A percentile compares a stretch with the other conserved stretches of the same genome.
Conservation (phyloP, 495 filamentous ascomycete genomes). For the Aspergillus carlsbadensis region DNA sequence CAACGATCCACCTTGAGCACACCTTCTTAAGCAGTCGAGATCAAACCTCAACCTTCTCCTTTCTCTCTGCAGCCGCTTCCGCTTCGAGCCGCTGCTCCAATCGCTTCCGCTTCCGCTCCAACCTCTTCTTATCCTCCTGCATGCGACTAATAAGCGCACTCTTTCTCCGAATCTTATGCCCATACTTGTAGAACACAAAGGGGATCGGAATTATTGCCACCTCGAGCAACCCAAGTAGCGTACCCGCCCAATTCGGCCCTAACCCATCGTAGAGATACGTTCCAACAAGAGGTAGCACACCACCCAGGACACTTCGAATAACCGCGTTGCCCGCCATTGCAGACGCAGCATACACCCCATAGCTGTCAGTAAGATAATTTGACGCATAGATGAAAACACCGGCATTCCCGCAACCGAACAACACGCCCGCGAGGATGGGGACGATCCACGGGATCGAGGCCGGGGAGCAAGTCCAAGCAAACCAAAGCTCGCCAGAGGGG, state of each 20-base stretch:
- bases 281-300: slow-evolving; percentile 70
- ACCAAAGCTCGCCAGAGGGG: slow-evolving; percentile 71
- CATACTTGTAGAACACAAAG: slow-evolving; percentile 26
- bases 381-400: slow-evolving; percentile 74
- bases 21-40: not conserved
- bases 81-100: slow-evolving; percentile 16
- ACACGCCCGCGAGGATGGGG: slow-evolving; percentile 72
- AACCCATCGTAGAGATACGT: slow-evolving; percentile 65
- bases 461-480: slow-evolving; percentile 74
- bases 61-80: not conserved
- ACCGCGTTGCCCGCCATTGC: slow-evolving; percentile 77
- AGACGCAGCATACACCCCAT: slow-evolving; percentile 74
- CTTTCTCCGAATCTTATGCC: slow-evolving; percentile 22
- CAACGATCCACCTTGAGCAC: not conserved
- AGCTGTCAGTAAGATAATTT: slow-evolving; percentile 74
- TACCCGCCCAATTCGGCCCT: slow-evolving; percentile 75
- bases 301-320: slow-evolving; percentile 63
- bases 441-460: slow-evolving; percentile 70
- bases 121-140: slow-evolving; percentile 25
- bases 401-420: slow-evolving; percentile 74
- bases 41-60: slow-evolving; percentile 20
- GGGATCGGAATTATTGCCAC: slow-evolving; percentile 26
- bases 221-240: slow-evolving; percentile 31
- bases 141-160: slow-evolving; percentile 22
- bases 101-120: slow-evolving; percentile 22